Evolutionary conservation across 2,329 filamentous ascomycete genomes (phyloP).

Genomic region (Calonectria crousiana): DNA sequence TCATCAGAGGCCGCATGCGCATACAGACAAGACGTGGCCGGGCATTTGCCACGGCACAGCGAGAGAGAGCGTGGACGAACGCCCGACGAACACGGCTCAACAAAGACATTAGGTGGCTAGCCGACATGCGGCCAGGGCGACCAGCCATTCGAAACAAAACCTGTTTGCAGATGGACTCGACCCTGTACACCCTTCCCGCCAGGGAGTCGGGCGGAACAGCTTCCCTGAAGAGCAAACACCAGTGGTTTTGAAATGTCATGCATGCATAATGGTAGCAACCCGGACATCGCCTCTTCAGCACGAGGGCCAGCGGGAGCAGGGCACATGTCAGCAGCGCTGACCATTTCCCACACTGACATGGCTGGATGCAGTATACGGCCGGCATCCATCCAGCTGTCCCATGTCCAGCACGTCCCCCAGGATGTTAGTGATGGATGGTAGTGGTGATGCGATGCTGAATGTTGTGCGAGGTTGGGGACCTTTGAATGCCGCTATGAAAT

Average conservation of each 20-base stretch:
- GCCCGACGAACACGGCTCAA: background rate
- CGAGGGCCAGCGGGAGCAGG: background rate
- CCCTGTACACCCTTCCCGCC: background rate
- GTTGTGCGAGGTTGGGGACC: background rate
- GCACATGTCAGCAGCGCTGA: conserved; percentile 7
- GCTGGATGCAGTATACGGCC: background rate
- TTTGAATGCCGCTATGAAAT: background rate
- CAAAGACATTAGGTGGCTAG: background rate
- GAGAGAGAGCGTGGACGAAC: conserved; percentile 5
- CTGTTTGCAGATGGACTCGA: conserved; percentile 10
- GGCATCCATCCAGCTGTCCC: background rate
- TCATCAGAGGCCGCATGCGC: background rate
- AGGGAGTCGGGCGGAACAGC: background rate
- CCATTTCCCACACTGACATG: background rate
- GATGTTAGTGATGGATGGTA: background rate
- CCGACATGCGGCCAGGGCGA: background rate
- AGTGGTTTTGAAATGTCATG: conserved; percentile 5
- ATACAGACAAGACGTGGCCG: background rate
- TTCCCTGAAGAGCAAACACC: conserved; percentile 4
- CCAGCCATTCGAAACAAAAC: conserved; percentile 8
- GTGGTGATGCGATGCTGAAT: background rate
- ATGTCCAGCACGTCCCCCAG: background rate
- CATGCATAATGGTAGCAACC: background rate
- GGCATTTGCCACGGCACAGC: background rate
- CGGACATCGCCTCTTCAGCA: background rate